Evolutionary conservation across 1,284 basidiomycete species (phyloP).

Genomic region (Peniophora sp.): DNA sequence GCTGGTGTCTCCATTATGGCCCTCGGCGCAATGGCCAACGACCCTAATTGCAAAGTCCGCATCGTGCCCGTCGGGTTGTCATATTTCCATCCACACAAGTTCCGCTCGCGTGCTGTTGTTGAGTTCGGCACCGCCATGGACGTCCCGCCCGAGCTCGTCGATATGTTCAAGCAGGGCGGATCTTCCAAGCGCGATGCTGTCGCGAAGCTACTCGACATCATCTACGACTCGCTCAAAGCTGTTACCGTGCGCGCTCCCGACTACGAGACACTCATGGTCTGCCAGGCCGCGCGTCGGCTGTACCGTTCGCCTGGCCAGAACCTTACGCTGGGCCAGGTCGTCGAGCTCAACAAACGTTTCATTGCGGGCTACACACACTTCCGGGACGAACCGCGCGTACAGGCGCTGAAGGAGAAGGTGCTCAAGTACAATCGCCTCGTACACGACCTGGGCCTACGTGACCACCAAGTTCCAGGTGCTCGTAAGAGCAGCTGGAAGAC

Average conservation of each 20-base stretch:
- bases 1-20: conserved; percentile 97
- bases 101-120: conserved; percentile 91
- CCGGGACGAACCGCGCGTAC: conserved; percentile 88
- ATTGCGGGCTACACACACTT: conserved; percentile 92
- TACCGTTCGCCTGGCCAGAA: conserved; percentile 96
- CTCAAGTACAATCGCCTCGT: conserved; percentile 90
- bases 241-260: conserved; percentile 96
- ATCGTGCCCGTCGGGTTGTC: conserved; percentile 93
- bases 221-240: conserved; percentile 95
- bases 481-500: conserved; percentile 86
- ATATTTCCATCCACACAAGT: conserved; percentile 94
- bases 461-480: conserved; percentile 89
- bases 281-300: conserved; percentile 91
- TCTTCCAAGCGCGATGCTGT: conserved; percentile 87
- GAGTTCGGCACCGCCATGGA: conserved; percentile 93
- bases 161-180: conserved; percentile 90
- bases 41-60: conserved; percentile 82
- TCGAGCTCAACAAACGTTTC: conserved; percentile 93
- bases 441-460: conserved; percentile 90
- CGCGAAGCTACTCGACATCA: conserved; percentile 82
- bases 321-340: conserved; percentile 91
- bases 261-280: conserved; percentile 98
- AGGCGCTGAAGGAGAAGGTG: conserved; percentile 79
- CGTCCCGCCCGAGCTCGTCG: conserved; percentile 79
- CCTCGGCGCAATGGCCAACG: conserved; percentile 91